These are phyloP conservation scores for Solanum hybrid DNA, from an alignment of 305 asterid genomes.

Conservation along the genomic window DNA sequence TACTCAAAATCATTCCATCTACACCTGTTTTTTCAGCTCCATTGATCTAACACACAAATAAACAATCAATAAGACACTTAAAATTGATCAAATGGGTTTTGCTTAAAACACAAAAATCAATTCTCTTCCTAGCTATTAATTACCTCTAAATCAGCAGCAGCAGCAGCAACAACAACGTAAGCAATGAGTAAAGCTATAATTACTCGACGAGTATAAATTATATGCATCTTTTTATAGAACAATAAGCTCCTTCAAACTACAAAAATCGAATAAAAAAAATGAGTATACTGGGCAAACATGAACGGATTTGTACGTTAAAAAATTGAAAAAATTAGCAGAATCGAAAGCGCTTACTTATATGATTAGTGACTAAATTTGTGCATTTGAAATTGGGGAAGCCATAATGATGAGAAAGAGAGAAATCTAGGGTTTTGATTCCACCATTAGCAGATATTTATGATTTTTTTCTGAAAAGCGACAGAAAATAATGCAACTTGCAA, in stretches of 20 bases:
- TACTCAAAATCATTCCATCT: conserved; percentile 16
- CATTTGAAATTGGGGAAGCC: neutral
- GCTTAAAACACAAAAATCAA: neutral
- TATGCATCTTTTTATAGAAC: conserved; percentile 28
- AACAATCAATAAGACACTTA: neutral
- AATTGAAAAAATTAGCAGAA: neutral
- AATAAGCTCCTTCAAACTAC: neutral
- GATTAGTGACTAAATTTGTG: neutral
- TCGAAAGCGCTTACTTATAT: neutral
- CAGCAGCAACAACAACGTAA: conserved; percentile 8
- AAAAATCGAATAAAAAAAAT: neutral
- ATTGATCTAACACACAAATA: conserved; percentile 25
- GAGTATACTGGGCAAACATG: neutral
- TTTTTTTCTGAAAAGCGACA: neutral
- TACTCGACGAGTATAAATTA: conserved; percentile 19
- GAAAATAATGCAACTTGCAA: neutral
- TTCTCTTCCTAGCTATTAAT: conserved; percentile 10
- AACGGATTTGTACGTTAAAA: neutral
- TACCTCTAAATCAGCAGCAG: conserved; percentile 51
- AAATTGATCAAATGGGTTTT: neutral
- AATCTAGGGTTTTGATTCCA: neutral
- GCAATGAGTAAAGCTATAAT: conserved; percentile 26
- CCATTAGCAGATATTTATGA: neutral
- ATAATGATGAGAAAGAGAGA: neutral
- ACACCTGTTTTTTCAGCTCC: conserved; percentile 16